These are phyloP conservation scores for Prunella vulgaris DNA, from an alignment of 257 asterid genomes.

Conservation along the genomic window DNA sequence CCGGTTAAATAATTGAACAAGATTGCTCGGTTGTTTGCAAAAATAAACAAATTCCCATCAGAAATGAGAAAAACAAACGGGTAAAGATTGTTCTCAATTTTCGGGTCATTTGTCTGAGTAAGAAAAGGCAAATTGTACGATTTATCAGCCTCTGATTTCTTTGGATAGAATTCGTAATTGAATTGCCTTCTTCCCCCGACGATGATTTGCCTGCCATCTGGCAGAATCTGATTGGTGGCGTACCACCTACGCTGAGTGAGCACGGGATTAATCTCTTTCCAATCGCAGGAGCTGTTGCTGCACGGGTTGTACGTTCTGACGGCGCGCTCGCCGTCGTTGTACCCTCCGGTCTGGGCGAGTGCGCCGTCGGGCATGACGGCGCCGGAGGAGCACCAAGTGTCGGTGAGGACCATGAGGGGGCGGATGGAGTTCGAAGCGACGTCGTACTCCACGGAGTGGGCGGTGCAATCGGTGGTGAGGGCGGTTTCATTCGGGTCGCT, in stretches of 20 bases:
- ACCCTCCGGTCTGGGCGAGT: slow-evolving; percentile 53
- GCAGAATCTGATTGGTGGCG: slow-evolving; percentile 39
- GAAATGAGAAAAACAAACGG: slow-evolving; percentile 51
- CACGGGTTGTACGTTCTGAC: slow-evolving; percentile 37
- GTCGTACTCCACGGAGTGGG: slow-evolving; percentile 59
- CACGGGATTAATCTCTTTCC: slow-evolving; percentile 34
- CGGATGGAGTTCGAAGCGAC: slow-evolving; percentile 41
- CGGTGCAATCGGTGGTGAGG: slow-evolving; percentile 40
- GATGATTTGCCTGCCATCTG: slow-evolving; percentile 35
- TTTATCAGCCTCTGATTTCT: not conserved
- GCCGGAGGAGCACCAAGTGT: slow-evolving; percentile 68
- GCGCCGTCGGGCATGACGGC: slow-evolving; percentile 45
- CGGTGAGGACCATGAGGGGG: slow-evolving; percentile 46
- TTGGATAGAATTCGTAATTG: slow-evolving; percentile 43
- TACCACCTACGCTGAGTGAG: slow-evolving; percentile 39
- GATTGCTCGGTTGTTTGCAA: slow-evolving; percentile 45
- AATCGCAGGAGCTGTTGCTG: slow-evolving; percentile 32
- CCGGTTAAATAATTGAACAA: slow-evolving; percentile 29
- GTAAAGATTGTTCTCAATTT: slow-evolving; percentile 40
- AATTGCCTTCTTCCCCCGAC: slow-evolving; percentile 44
- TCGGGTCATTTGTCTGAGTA: slow-evolving; percentile 26
- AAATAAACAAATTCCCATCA: slow-evolving; percentile 47
- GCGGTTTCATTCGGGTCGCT: slow-evolving; percentile 20
- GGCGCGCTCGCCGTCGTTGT: slow-evolving; percentile 36
- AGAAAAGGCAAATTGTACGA: slow-evolving; percentile 30